Evolutionary conservation across 192 early-diverging fungal species (phyloP), one percentile per base, ranked within the genome.

Genomic region (Backusella circina): DNA sequence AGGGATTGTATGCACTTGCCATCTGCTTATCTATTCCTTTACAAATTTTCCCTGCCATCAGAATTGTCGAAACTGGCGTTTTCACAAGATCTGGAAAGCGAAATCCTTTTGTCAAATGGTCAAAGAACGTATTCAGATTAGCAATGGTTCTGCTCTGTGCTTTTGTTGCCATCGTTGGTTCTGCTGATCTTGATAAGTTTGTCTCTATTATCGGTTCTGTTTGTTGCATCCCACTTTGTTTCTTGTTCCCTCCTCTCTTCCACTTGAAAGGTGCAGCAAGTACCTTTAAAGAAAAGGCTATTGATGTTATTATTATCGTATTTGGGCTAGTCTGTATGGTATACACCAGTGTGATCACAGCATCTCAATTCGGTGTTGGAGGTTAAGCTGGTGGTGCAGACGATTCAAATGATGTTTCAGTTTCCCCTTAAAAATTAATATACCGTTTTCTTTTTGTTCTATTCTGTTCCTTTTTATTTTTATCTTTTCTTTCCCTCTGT

Each of bases 331-430:
- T 91, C 35, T 91, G 90, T 15, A 89, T 93, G 79, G 50, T 94
- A 6, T 97, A 95, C 79, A 94, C 94, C 16, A 97, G 94, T 2
- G 89, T 79, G 65, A 90, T 91, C 65, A 94, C 93, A 32, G 77
- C 95, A 15, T 80, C 84, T 75, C 83, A 89, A 67, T 90, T 90
- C 90, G 75, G 76, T 16, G n/a, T 50, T 28, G 75, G 47, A 44
- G 71, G 71, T 61, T 66, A 67, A 26, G 37, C 36, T 15, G 57
- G 18, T 6, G 57, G 26, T 10, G n/a, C 65, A 7, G 73, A 77
- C 4, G 50, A 50, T 10, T 15, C 32, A 18, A 64, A 67, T 54
- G 79, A 73, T 61, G 16, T 44, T 28, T 38, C 69, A 26, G 26
- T 21, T 13, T 12, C 23, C n/a, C 54, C 21, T 54, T 54, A 61